These are phyloP conservation scores for Neofusicoccum cordaticola DNA, from an alignment of 2,329 filamentous ascomycete species.

Conservation along the genomic window DNA sequence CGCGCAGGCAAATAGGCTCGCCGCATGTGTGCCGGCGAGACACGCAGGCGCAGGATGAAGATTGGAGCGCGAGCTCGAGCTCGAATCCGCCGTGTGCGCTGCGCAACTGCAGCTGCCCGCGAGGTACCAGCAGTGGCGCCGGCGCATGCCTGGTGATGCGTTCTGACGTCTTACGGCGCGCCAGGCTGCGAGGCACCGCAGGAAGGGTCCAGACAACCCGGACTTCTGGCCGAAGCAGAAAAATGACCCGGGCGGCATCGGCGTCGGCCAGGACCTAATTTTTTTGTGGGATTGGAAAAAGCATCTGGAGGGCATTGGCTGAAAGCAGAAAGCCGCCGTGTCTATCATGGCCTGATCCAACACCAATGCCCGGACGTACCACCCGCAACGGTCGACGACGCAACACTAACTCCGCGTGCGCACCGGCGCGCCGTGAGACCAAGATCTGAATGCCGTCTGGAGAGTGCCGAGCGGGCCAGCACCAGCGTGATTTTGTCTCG, in stretches of 20 bases:
- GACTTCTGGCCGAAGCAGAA: conserved; percentile 14
- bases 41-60: conserved; percentile 5
- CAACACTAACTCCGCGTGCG: conserved; percentile 2
- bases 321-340: neutral
- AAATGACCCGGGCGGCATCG: conserved; percentile 5
- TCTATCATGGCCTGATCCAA: conserved; percentile 17
- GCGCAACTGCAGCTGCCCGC: neutral
- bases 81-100: neutral
- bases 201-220: conserved; percentile 11
- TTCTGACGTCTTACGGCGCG: conserved; percentile 8
- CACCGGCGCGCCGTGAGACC: conserved; percentile 1
- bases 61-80: neutral
- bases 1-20: neutral
- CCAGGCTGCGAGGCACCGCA: neutral
- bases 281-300: conserved; percentile 15
- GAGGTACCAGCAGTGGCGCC: neutral
- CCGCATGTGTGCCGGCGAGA: neutral
- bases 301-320: conserved; percentile 4
- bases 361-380: conserved; percentile 7
- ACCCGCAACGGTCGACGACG: conserved; percentile 11
- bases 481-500: conserved; percentile 7
- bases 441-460: conserved; percentile 12
- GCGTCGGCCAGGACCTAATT: neutral
- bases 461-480: neutral
- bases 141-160: conserved; percentile 1